phyloP scores from a whole-genome alignment of 1,284 basidiomycete genomes.

The Apiotrichum sp. region DNA sequence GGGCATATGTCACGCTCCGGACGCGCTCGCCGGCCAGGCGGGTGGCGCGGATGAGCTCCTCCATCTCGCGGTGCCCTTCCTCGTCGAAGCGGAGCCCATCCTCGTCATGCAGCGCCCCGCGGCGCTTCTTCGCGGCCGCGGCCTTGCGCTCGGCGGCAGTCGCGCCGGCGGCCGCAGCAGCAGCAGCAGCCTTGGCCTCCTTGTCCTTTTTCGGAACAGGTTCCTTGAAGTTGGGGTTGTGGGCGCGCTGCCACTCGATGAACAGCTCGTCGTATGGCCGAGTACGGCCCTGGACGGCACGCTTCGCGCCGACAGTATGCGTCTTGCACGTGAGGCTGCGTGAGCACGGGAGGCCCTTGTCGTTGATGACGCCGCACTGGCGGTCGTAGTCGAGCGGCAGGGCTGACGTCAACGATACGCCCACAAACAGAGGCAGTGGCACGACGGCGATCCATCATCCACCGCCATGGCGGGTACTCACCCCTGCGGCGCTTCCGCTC shows the following conservation, averaged over 20 bases:
- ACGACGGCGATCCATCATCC: no score
- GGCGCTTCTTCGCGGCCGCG: slow-evolving; percentile 50
- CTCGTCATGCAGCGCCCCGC: slow-evolving; percentile 14
- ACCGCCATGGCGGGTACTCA: slow-evolving; percentile 19
- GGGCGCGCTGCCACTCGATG: slow-evolving; percentile 83
- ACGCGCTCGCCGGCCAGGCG: slow-evolving; percentile 53
- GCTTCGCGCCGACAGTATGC: slow-evolving; percentile 94
- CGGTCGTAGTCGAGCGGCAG: slow-evolving; percentile 78
- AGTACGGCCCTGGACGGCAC: slow-evolving; percentile 80
- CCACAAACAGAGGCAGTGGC: neutral
- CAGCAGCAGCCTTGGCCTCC: slow-evolving; percentile 14
- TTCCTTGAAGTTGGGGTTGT: slow-evolving; percentile 92
- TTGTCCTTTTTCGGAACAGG: slow-evolving; percentile 58
- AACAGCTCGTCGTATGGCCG: slow-evolving; percentile 79
- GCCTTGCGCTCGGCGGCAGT: slow-evolving; percentile 37
- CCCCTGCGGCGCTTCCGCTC: slow-evolving; percentile 68
- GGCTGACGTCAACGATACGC: slow-evolving; percentile 16
- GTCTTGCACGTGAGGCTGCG: slow-evolving; percentile 97
- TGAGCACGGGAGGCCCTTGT: slow-evolving; percentile 89
- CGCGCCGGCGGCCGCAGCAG: neutral
- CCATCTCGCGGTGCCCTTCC: slow-evolving; percentile 67
- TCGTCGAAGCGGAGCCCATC: slow-evolving; percentile 63
- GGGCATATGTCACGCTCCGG: slow-evolving; percentile 1
- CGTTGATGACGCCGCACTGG: slow-evolving; percentile 97
- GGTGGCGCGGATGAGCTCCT: slow-evolving; percentile 55